Conservation (phyloP, 1,284 basidiomycete genomes). For the Wolfiporia cocos region DNA sequence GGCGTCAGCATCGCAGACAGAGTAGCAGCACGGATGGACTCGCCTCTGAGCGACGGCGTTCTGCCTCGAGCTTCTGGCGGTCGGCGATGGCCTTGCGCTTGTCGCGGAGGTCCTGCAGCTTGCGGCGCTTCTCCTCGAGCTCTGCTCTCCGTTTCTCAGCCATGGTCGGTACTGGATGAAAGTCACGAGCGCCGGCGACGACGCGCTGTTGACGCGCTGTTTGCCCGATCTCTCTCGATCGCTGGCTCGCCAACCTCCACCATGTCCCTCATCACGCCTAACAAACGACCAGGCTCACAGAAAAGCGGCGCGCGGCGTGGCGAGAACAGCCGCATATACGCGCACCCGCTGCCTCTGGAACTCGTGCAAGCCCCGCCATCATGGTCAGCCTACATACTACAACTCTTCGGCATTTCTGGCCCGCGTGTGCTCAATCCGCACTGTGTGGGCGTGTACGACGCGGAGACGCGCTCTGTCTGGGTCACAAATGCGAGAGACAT, state of each 20-base stretch:
- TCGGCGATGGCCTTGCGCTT: slow-evolving; percentile 69
- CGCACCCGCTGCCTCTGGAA: slow-evolving; percentile 55
- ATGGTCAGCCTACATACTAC: slow-evolving; percentile 38
- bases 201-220: slow-evolving; percentile 20
- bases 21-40: slow-evolving; percentile 10
- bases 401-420: slow-evolving; percentile 46
- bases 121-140: slow-evolving; percentile 88
- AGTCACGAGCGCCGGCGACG: slow-evolving; percentile 1
- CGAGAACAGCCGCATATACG: slow-evolving; percentile 64
- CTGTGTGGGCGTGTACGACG: slow-evolving; percentile 69
- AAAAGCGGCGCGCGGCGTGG: slow-evolving; percentile 50
- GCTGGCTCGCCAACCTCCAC: background rate
- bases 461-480: slow-evolving; percentile 76
- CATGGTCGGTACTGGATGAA: slow-evolving; percentile 14
- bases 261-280: slow-evolving; percentile 44
- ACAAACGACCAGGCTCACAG: slow-evolving; percentile 24
- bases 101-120: slow-evolving; percentile 83
- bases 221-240: slow-evolving; percentile 10
- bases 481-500: slow-evolving; percentile 57
- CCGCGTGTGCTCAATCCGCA: slow-evolving; percentile 51
- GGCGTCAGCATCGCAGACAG: background rate
- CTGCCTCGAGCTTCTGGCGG: slow-evolving; percentile 54
- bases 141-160: slow-evolving; percentile 60
- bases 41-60: slow-evolving; percentile 42
- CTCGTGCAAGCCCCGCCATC: slow-evolving; percentile 32